Base-by-base conservation (phyloP, 2,329 filamentous ascomycete species). In the Aspergillus pseudoglaucus region DNA sequence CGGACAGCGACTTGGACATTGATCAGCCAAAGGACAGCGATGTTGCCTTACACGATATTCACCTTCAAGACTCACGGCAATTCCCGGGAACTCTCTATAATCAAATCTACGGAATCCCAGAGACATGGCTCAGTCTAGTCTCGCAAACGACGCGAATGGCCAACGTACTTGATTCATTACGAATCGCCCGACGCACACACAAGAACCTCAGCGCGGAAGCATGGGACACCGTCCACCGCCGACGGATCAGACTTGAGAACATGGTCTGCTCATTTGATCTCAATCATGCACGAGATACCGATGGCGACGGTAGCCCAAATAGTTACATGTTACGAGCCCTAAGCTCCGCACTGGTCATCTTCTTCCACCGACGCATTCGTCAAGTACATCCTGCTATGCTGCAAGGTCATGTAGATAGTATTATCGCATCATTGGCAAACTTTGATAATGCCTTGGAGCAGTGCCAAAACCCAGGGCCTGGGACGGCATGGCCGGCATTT, bases 141-240 rank as follows among this genome's bases (percentile, higher is more conserved):
- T 74, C 71, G 1, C 70, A 73, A 47, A 72, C 70, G 1, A 73
- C 70, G 1, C 59, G 70, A 23, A 56, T 74, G 10, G 71, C 70
- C 12, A 73, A 71, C 44, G 59, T 65, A 4, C 52, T 65, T 47
- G 62, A 65, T 30, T 59, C 52, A 18, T 56, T 64, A 22, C 50
- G 52, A 6, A 48, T 59, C 32, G 58, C 58, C 4, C 55, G 56
- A 10, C 45, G 47, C 1, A 35, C 49, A 5, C 40, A 15, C 25
- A 30, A 30, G 40, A 42, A 6, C 45, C 55, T 35, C 9, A 56
- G 53, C 18, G 48, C 59, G 0, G 57, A 60, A 37, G 56, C 56
- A 17, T 60, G 57, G 58, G 59, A 64, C 20, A 53, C 59, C 2
- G 45, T 67, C 2, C 59, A 67, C 10, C 52, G 60, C 15, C 56